A percentile compares a stretch with the other conserved stretches of the same genome.
These are phyloP conservation scores for Balakata baccata DNA, from an alignment of 345 rosid genomes.

Conservation along the genomic window DNA sequence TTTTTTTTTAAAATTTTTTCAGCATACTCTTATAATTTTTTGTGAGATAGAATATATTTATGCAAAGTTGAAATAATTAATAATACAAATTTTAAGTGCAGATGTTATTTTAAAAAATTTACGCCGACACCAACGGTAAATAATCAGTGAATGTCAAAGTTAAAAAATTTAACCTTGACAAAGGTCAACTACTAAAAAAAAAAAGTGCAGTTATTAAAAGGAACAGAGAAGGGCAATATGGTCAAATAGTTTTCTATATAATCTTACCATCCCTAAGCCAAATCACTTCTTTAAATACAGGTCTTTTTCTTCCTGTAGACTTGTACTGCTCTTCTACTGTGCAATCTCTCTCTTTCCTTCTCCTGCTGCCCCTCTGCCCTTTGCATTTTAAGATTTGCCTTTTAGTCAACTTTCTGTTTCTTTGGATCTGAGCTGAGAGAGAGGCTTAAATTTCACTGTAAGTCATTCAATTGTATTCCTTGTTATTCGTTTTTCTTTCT, in stretches of 20 bases:
- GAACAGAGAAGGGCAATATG: conserved; percentile 1
- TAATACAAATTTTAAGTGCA: too few species aligned
- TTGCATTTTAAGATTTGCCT: neutral
- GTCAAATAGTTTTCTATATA: conserved; percentile 9
- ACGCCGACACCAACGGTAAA: too few species aligned
- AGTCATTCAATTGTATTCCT: neutral
- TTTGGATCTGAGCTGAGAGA: conserved; percentile 16
- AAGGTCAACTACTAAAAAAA: too few species aligned
- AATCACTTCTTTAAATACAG: neutral
- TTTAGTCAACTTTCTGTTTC: neutral
- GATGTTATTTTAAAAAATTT: too few species aligned
- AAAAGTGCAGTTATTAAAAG: too few species aligned
- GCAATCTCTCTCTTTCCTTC: neutral
- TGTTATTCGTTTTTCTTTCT: neutral
- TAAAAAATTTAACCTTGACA: too few species aligned
- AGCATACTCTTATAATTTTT: too few species aligned
- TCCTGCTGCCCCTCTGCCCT: neutral
- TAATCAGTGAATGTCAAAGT: too few species aligned
- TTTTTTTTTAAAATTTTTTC: too few species aligned
- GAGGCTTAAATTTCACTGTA: neutral
- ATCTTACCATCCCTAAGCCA: neutral
- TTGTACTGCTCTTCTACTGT: conserved; percentile 1
- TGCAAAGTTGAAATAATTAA: too few species aligned
- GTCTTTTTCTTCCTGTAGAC: neutral
- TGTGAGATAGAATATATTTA: too few species aligned